Evolutionary conservation across 2,329 filamentous ascomycete species (phyloP).

Genomic region (Celoporthe dispersa): DNA sequence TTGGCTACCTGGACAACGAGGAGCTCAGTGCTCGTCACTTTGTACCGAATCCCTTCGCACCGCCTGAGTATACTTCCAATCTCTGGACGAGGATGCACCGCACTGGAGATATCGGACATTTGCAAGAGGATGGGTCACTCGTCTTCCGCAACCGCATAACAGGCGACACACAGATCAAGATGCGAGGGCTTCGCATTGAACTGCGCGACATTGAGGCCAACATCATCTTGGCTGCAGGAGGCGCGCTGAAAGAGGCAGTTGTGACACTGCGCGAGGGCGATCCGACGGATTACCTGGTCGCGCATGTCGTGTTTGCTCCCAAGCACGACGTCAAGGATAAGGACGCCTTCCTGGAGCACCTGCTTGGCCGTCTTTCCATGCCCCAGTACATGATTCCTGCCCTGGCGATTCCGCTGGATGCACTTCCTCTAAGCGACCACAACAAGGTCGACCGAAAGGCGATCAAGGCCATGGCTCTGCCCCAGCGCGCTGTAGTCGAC

Average conservation of each 20-base stretch:
- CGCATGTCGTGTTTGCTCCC: constrained; percentile 12
- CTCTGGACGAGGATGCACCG: constrained; percentile 40
- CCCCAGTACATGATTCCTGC: constrained; percentile 44
- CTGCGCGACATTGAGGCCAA: constrained; percentile 38
- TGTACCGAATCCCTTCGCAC: constrained; percentile 15
- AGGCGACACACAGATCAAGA: constrained; percentile 51
- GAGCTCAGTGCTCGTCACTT: constrained; percentile 18
- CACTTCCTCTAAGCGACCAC: constrained; percentile 38
- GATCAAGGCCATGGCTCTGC: constrained; percentile 34
- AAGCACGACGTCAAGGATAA: background rate
- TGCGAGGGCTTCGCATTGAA: constrained; percentile 40
- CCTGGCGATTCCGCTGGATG: constrained; percentile 34
- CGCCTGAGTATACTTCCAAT: constrained; percentile 6
- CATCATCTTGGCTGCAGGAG: constrained; percentile 6
- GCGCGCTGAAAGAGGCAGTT: constrained; percentile 6
- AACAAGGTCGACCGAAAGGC: constrained; percentile 41
- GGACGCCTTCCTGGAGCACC: constrained; percentile 21
- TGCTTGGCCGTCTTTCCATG: constrained; percentile 33
- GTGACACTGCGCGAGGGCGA: constrained; percentile 12
- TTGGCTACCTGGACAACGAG: constrained; percentile 44
- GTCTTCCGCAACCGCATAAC: constrained; percentile 43
- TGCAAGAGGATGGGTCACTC: constrained; percentile 41
- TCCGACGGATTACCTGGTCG: constrained; percentile 12
- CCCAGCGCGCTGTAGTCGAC: constrained; percentile 29
- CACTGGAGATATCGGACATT: constrained; percentile 46